Base-by-base conservation (phyloP, 1,139 yeast genomes). In the Pichia sp. region DNA sequence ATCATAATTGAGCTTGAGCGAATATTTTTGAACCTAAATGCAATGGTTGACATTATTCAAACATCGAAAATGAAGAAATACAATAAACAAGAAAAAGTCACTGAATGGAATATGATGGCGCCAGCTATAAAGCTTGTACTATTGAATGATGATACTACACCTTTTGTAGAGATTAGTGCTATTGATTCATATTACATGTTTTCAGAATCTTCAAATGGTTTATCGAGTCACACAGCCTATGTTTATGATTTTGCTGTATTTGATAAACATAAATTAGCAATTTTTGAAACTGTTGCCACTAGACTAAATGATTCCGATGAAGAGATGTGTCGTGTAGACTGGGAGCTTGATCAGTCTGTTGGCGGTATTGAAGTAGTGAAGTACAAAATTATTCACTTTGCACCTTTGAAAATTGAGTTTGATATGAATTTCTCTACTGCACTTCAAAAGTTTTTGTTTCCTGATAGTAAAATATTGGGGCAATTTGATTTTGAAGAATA, bases 311-410 rank as follows among this genome's bases (percentile, higher is more conserved):
- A 67, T 42, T 69, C 71, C 0, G 71, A 69, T 37, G 54, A 32
- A 7, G 71, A 77, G 1, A 54, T 84, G 49, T 64, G 84, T 11
- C 61, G 66, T 28, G 65, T 83, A 39, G 66, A 69, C 14, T 88
- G 96, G 96, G 71, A 74, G 8, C 69, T 81, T 72, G 66, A 82
- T 36, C 79, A 76, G 31, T 85, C 94, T 0, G 84, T 88, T 41
- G 96, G 96, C 5, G 96, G 96, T 3, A 88, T 88, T 36, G 71
- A 80, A 0, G 77, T 85, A 24, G 63, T 88, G 52, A 73, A 71
- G 20, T 65, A 71, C 34, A 66, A 77, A 45, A 62, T 64, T 12
- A 65, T 75, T 34, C 52, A 64, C 4, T 57, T 84, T 30, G 77
- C 75, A 48, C 95, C 96, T 0, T 57, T 86, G 41, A 74, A 77